Evolutionary conservation across 345 rosid genomes (phyloP).

Genomic region (Cardamine occulta): DNA sequence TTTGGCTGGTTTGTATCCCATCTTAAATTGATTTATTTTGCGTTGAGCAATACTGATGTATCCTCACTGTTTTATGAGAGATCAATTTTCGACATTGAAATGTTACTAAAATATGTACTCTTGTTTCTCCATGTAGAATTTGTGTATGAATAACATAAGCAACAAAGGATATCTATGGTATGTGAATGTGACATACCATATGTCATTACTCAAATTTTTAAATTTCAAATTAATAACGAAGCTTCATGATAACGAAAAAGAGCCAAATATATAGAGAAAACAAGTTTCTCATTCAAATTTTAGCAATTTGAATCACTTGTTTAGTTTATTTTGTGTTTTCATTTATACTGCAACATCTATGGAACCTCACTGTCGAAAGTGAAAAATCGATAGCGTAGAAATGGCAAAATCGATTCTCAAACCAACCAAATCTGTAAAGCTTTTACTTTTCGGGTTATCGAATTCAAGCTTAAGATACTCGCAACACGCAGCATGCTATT

Average conservation of each 20-base stretch:
- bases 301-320: background rate
- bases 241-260: background rate
- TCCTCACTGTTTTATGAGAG: background rate
- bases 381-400: background rate
- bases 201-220: too few relatives aligned
- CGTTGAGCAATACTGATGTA: background rate
- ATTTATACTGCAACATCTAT: background rate
- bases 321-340: background rate
- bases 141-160: background rate
- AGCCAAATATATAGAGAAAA: background rate
- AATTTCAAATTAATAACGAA: background rate
- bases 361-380: background rate
- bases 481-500: slow-evolving; percentile 26
- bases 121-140: background rate
- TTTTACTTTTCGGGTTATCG: slow-evolving; percentile 5
- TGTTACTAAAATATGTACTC: too few relatives aligned
- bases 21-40: background rate
- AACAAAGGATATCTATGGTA: too few relatives aligned
- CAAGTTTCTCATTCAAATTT: background rate
- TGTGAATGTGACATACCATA: too few relatives aligned
- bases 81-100: background rate
- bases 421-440: slow-evolving; percentile 13
- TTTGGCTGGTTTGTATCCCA: background rate
- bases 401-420: slow-evolving; percentile 7
- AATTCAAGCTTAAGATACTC: slow-evolving; percentile 16